Evolutionary conservation across 2,329 filamentous ascomycete genomes (phyloP).

Genomic region (Diaporthe destruens): DNA sequence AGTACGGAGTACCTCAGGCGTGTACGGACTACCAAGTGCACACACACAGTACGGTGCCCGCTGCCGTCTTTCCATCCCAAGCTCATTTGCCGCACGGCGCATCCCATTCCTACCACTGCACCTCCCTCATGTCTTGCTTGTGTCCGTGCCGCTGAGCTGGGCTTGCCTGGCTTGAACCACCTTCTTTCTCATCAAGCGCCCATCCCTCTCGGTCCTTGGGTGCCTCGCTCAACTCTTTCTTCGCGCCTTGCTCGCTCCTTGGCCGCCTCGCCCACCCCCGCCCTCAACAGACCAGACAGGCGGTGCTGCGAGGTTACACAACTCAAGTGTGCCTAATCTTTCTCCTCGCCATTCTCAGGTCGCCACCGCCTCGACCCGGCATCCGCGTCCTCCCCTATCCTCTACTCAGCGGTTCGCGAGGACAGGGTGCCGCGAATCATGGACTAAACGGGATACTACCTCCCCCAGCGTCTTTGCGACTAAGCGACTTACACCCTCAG

Average conservation of each 20-base stretch:
- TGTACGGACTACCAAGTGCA: background rate
- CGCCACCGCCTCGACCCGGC: background rate
- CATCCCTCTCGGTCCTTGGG: background rate
- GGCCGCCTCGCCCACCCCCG: slow-evolving; percentile 6
- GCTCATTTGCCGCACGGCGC: slow-evolving; percentile 20
- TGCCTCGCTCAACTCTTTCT: background rate
- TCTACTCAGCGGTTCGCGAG: background rate
- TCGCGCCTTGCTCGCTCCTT: slow-evolving; percentile 2
- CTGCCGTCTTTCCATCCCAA: slow-evolving; percentile 9
- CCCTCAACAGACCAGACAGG: slow-evolving; percentile 23
- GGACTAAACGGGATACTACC: slow-evolving; percentile 26
- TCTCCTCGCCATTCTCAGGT: background rate
- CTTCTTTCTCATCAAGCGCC: background rate
- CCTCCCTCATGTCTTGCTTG: background rate
- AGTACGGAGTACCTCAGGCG: background rate
- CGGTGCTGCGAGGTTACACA: slow-evolving; percentile 26
- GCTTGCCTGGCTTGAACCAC: background rate
- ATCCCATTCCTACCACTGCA: slow-evolving; percentile 10
- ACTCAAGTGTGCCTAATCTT: background rate
- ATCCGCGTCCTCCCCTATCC: background rate
- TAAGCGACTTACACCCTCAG: slow-evolving; percentile 5
- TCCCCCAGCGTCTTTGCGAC: slow-evolving; percentile 1
- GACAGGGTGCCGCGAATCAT: slow-evolving; percentile 29
- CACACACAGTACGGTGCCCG: background rate
- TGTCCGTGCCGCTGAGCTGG: slow-evolving; percentile 9